Evolutionary conservation across 805 yeast species (phyloP), one percentile per base, ranked within the genome.

Genomic region (Torulaspora microellipsoides): DNA sequence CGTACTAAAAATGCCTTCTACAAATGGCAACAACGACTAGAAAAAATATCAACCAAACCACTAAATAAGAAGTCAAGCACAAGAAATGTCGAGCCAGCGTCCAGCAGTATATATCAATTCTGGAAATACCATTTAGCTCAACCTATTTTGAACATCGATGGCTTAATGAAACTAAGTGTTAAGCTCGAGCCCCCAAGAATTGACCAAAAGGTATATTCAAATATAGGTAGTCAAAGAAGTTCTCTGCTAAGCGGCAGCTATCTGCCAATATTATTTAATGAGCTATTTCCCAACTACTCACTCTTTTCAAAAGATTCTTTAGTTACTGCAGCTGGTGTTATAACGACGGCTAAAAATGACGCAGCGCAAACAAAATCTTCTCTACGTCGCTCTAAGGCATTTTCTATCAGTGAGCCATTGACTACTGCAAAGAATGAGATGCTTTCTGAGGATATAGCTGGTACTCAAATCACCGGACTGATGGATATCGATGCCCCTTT

Each of bases 21-120:
- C 43, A 79, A 93, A 58, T 91, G 98, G 98, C 78, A 81, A 51
- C 85, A 79, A 33, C 86, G 84, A 60, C 64, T 83, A 35, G 64
- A 66, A 14, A 69, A 70, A 14, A 37, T 42, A 11, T 23, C 36
- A 14, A 13, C 33, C 2, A 25, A 17, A 9, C 15, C 11, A 10
- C n/a, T 27, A 17, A 48, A 45, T 27, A 32, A n/a, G 27, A 11
- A 12, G 9, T 23, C 23, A 14, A 75, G 80, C 51, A 68, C 69
- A 29, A 66, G 65, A 10, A 56, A 60, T 7, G 52, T 61, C 36
- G 65, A 59, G 39, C 45, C 57, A 17, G 36, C 53, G 15, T 58
- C 54, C 8, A 55, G 54, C 38, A 49, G 62, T 8, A 47, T 60
- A 34, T 59, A 53, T 35, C 58, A 67, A 2, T 55, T 53, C 34